Evolutionary conservation across 2,329 filamentous ascomycete species (phyloP), one percentile per base, ranked within the genome.

Genomic region (Monosporascus sp.): DNA sequence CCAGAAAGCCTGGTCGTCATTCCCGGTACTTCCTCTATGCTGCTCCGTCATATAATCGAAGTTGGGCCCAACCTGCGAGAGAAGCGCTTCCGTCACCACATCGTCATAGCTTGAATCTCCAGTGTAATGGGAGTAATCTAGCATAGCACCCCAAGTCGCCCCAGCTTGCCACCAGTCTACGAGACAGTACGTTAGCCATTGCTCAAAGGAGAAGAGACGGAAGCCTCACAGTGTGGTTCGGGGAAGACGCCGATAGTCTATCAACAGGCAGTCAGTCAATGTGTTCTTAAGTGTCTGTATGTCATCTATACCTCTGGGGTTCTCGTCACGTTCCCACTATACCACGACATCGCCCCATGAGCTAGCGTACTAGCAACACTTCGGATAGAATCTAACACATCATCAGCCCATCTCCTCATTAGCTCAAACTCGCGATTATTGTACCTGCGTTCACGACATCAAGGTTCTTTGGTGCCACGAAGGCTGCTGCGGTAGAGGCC

Each of bases 1-100:
- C 87, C 87, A 90, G 65, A 89, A 89, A 34, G 82, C 83, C 64
- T 89, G 84, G 63, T 90, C 87, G 59, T 90, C 87, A 59, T 90
- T 90, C 50, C 86, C 86, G 66, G 87, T 81, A 55, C 83, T 79
- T n/a, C 74, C 74, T 14, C 70, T 69, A 57, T 85, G 80, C 51
- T 70, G 68, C 0, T 77, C 74, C 4, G 79, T 74, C 76, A 88
- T 83, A 62, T 79, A 86, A 68, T 89, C 76, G 53, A 77, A 73
- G 8, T 78, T 67, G 0, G 79, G 76, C 1, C 84, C 84, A 6
- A 72, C 78, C 65, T 81, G 84, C 25, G 75, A 80, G 6, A 82
- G 66, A 2, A 89, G 70, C 8, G 80, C 84, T 55, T 85, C 73
- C 36, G 79, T 76, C 48, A 85, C 73, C 3, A 80, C 72, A 24